Evolutionary conservation across 306 rosid genomes (phyloP).

Genomic region (Canavalia ensiformis): DNA sequence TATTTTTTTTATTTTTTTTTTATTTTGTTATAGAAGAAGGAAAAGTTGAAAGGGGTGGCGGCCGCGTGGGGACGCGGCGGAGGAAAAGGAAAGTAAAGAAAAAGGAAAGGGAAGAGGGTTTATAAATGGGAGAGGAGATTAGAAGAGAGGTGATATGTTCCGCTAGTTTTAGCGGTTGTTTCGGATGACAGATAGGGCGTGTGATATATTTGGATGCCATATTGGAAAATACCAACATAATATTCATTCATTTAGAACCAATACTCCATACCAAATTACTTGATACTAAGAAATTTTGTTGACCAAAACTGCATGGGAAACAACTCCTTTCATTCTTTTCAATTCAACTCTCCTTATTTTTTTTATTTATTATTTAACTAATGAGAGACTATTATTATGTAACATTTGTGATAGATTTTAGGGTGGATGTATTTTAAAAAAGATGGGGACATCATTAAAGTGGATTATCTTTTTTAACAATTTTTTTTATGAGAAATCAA

Average conservation of each 20-base stretch:
- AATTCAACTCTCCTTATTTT: no score
- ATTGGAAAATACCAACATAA: not conserved
- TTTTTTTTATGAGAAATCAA: no score
- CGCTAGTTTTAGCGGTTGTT: constrained; percentile 63
- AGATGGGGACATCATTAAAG: no score
- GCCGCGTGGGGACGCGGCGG: constrained; percentile 65
- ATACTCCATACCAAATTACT: not conserved
- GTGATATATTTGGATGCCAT: constrained; percentile 24
- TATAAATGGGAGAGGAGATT: constrained; percentile 47
- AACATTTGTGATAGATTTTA: no score
- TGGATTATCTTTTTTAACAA: no score
- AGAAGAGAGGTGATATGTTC: constrained; percentile 55
- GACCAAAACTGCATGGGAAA: not conserved
- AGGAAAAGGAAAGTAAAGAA: constrained; percentile 36
- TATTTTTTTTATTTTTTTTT: not conserved
- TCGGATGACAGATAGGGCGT: constrained; percentile 41
- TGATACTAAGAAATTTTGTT: not conserved
- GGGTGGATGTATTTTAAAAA: no score
- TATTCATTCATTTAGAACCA: not conserved
- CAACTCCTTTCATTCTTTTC: no score
- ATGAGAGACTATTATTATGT: no score
- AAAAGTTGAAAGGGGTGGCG: not conserved
- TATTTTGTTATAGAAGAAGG: not conserved
- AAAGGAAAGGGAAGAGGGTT: constrained; percentile 33
- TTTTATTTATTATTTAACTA: no score